Conservation (phyloP, 1,284 basidiomycete genomes). For the Fomitopsis palustris region DNA sequence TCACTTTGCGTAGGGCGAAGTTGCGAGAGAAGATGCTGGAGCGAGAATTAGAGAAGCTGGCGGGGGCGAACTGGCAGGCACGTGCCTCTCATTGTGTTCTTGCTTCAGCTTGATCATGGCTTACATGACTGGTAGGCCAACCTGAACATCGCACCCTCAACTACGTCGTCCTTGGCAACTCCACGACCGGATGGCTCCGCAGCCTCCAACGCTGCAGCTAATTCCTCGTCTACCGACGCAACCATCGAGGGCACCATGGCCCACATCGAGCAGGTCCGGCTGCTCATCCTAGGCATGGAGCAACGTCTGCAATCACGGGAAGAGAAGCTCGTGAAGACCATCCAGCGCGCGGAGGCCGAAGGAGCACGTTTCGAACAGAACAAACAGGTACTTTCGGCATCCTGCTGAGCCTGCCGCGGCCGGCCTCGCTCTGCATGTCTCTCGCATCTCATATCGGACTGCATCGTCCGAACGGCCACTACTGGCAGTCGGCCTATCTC, state of each 20-base stretch:
- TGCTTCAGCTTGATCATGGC: background rate
- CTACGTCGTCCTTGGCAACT: constrained; percentile 20
- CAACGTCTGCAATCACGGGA: constrained; percentile 65
- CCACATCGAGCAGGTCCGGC: constrained; percentile 66
- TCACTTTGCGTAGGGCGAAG: constrained; percentile 17
- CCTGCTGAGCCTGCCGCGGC: background rate
- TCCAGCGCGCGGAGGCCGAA: constrained; percentile 61
- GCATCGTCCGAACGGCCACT: background rate
- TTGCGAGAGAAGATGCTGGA: constrained; percentile 67
- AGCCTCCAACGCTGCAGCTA: background rate
- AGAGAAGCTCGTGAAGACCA: constrained; percentile 54
- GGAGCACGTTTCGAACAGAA: constrained; percentile 47
- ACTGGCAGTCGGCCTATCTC: background rate
- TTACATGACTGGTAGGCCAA: constrained; percentile 22
- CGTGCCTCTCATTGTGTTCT: constrained; percentile 5
- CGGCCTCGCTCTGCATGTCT: background rate
- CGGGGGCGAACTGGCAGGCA: constrained; percentile 76
- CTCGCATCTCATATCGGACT: background rate
- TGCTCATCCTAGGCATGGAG: constrained; percentile 74
- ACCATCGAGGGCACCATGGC: constrained; percentile 39
- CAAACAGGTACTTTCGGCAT: constrained; percentile 28
- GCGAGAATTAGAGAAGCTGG: constrained; percentile 60
- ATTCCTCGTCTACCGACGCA: constrained; percentile 3
- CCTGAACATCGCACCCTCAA: constrained; percentile 43
- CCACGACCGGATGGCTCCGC: constrained; percentile 3